A percentile compares a stretch with the other conserved stretches of the same genome.
These are phyloP conservation scores for Mucor irregularis DNA, from an alignment of 371 early-diverging fungal species.

Conservation along the genomic window DNA sequence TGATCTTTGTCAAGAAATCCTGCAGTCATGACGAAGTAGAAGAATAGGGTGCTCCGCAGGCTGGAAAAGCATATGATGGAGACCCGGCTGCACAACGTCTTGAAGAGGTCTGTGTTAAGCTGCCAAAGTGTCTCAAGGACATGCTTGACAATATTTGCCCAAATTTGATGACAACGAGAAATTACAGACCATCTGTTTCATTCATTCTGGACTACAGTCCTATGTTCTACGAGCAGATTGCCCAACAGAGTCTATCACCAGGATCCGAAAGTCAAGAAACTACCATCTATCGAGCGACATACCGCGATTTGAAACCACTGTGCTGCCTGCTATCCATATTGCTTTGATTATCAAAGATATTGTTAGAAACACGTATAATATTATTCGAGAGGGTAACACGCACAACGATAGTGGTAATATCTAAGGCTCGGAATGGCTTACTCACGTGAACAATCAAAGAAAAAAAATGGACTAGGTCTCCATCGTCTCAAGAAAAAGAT, in stretches of 20 bases:
- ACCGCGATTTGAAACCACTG: constrained; percentile 9
- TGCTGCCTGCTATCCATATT: constrained; percentile 8
- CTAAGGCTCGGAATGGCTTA: constrained; percentile 15
- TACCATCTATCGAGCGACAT: constrained; percentile 16
- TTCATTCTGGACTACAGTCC: constrained; percentile 18
- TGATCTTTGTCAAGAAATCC: constrained; percentile 10
- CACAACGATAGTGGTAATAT: constrained; percentile 19
- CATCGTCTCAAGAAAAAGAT: constrained; percentile 14
- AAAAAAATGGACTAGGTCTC: constrained; percentile 13
- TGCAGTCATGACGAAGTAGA: constrained; percentile 4
- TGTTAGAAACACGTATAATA: constrained; percentile 11
- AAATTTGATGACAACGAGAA: background rate
- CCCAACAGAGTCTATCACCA: constrained; percentile 11
- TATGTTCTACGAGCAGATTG: constrained; percentile 16
- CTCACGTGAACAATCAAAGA: constrained; percentile 14
- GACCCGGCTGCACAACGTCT: constrained; percentile 11
- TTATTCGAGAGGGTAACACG: constrained; percentile 14
- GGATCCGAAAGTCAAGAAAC: constrained; percentile 15
- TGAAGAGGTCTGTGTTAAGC: constrained; percentile 1
- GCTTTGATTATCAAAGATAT: constrained; percentile 13
- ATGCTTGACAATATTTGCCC: constrained; percentile 2
- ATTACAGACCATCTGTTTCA: constrained; percentile 8
- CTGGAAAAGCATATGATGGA: constrained; percentile 7
- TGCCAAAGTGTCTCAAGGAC: constrained; percentile 7
- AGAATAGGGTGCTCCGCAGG: constrained; percentile 11